Base-by-base conservation (phyloP, 2,329 filamentous ascomycete genomes). In the Penicillium polonicum region DNA sequence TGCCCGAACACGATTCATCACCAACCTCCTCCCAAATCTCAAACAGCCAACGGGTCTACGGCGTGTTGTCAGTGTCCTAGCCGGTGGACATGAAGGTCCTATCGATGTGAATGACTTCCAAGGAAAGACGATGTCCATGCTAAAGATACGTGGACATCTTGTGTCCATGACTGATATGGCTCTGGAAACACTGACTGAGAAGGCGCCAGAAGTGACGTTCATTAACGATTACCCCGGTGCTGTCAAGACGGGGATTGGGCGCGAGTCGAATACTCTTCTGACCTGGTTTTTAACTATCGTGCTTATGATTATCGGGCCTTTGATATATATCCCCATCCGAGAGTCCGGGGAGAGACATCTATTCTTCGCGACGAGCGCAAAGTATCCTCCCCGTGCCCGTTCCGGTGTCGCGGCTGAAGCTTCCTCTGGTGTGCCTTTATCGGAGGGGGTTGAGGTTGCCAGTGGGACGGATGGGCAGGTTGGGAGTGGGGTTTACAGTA, bases 21-120 rank as follows among this genome's bases (percentile, higher is more conserved):
- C 77, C 44, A 84, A 85, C 53, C 78, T 88, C 0, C 79, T 87
- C 9, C 85, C 85, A 0, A 76, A 81, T 0, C 75, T 88, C 2
- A 73, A 74, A 12, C 67, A 65, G n/a, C 78, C 83, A 0, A 64
- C 75, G 0, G 60, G 72, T 5, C 75, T 85, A 25, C 77, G 80
- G 0, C 81, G 84, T 9, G 81, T 85, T 9, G 77, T 86, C 25
- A 80, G 73, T n/a, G 78, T 86, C n/a, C 72, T 83, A 0, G 80
- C 78, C 0, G 82, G 75, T 10, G 80, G 81, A n/a, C 75, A 77
- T 15, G 84, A 87, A 72, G 79, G 79, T 4, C 57, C 72, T 5
- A 79, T 86, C n/a, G 71, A 77, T 58, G 57, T 75, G 0, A 67
- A 78, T 39, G 79, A 85, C 60, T 74, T 82, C 25, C 77, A 79